Percentiles rank a stretch among this genome's conserved stretches.
Conservation (phyloP, 1,284 basidiomycete species). For the Phaffia rhodozyma region DNA sequence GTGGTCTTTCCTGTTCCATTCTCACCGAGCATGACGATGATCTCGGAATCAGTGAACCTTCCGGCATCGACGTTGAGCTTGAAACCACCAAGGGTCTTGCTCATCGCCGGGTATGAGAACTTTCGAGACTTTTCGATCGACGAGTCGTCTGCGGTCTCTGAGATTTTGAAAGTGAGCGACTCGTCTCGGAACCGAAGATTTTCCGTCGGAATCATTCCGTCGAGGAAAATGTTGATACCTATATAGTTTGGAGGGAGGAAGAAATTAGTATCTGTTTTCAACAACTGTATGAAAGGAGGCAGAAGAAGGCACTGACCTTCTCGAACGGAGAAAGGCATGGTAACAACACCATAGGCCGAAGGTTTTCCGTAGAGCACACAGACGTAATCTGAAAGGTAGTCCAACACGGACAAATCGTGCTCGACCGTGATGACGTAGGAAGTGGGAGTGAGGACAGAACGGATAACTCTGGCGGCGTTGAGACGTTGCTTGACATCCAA, state of each 20-base stretch:
- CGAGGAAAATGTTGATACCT: constrained; percentile 97
- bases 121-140: constrained; percentile 68
- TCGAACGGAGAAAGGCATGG: constrained; percentile 90
- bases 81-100: constrained; percentile 84
- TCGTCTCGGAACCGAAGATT: constrained; percentile 94
- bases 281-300: not conserved
- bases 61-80: constrained; percentile 81
- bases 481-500: constrained; percentile 89
- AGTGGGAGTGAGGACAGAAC: constrained; percentile 60
- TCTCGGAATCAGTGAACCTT: constrained; percentile 88
- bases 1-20: constrained; percentile 98
- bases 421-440: constrained; percentile 93
- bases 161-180: constrained; percentile 87
- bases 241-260: constrained; percentile 15
- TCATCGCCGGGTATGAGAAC: constrained; percentile 85
- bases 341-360: constrained; percentile 82
- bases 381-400: constrained; percentile 93
- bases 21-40: constrained; percentile 93
- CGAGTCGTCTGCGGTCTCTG: constrained; percentile 81
- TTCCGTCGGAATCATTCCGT: constrained; percentile 95
- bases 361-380: constrained; percentile 95
- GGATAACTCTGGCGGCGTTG: constrained; percentile 90
- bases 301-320: constrained; percentile 52
- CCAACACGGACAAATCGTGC: constrained; percentile 91
- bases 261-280: constrained; percentile 4